Conservation (phyloP, 192 early-diverging fungal species). For the Umbelopsis sp. region DNA sequence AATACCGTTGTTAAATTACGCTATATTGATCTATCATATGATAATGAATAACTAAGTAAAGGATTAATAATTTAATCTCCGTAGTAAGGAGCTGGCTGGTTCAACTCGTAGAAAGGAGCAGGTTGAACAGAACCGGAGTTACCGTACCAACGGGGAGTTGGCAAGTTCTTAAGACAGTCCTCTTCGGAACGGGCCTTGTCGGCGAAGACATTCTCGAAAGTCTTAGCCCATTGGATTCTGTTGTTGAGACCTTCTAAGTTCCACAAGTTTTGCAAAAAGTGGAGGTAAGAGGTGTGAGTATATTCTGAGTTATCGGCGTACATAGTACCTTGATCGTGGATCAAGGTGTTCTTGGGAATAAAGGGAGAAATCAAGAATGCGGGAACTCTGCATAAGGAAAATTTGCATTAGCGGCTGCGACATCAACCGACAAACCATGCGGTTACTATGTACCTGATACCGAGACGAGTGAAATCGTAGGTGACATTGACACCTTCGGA, state of each 20-base stretch:
- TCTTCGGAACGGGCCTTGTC: conserved; percentile 1
- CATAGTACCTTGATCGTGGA: conserved; percentile 8
- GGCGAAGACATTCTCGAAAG: conserved; percentile 8
- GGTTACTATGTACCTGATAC: conserved; percentile 27
- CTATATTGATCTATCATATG: too few relatives aligned
- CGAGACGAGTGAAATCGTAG: conserved; percentile 14
- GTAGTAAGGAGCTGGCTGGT: conserved; percentile 8
- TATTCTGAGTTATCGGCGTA: conserved; percentile 6
- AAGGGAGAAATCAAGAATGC: conserved; percentile 46
- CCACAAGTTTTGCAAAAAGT: conserved; percentile 10
- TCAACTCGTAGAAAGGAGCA: conserved; percentile 11
- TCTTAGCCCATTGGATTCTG: neutral
- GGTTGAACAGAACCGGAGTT: neutral
- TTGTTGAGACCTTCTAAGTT: neutral
- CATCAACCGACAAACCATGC: too few relatives aligned
- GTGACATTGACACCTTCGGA: neutral
- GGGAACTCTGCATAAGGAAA: conserved; percentile 32
- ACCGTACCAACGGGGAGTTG: conserved; percentile 2
- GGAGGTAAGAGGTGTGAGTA: neutral
- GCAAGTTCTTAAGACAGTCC: neutral
- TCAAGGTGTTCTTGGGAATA: conserved; percentile 25
- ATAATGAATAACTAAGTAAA: too few relatives aligned
- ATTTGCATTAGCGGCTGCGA: too few relatives aligned
- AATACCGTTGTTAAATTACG: too few relatives aligned
- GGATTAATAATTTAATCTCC: neutral